phyloP scores from a whole-genome alignment of 148 eudicot genomes.

The Rhododendron simsii region DNA sequence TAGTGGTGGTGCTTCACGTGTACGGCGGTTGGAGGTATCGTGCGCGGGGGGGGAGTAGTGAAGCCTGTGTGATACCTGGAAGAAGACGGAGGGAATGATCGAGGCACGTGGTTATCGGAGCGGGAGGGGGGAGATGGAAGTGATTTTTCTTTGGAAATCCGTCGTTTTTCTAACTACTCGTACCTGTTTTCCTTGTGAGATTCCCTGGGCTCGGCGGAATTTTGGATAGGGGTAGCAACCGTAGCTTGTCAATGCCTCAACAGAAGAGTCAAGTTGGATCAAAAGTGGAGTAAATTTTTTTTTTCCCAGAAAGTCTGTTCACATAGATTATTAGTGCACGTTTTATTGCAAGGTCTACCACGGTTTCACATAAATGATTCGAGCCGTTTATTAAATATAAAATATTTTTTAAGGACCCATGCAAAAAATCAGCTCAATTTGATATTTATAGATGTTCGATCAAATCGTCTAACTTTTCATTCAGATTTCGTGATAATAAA shows the following conservation, averaged over 20 bases:
- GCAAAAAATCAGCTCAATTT: too few relatives aligned
- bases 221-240: not conserved
- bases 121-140: not conserved
- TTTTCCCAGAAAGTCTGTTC: too few relatives aligned
- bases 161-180: not conserved
- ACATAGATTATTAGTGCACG: too few relatives aligned
- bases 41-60: not conserved
- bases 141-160: not conserved
- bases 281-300: not conserved
- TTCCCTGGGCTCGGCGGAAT: not conserved
- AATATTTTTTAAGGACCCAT: too few relatives aligned
- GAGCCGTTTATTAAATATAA: too few relatives aligned
- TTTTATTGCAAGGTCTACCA: too few relatives aligned
- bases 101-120: not conserved
- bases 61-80: not conserved
- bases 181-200: not conserved
- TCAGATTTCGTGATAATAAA: too few relatives aligned
- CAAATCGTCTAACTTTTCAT: too few relatives aligned
- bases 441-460: too few relatives aligned
- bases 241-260: not conserved
- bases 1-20: not conserved
- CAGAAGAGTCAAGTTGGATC: not conserved
- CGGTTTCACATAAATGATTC: too few relatives aligned
- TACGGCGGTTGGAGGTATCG: slow-evolving; percentile 2
- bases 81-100: not conserved